These are phyloP conservation scores for Chytriomyces sp. DNA, from an alignment of 192 early-diverging fungal species.

Conservation along the genomic window DNA sequence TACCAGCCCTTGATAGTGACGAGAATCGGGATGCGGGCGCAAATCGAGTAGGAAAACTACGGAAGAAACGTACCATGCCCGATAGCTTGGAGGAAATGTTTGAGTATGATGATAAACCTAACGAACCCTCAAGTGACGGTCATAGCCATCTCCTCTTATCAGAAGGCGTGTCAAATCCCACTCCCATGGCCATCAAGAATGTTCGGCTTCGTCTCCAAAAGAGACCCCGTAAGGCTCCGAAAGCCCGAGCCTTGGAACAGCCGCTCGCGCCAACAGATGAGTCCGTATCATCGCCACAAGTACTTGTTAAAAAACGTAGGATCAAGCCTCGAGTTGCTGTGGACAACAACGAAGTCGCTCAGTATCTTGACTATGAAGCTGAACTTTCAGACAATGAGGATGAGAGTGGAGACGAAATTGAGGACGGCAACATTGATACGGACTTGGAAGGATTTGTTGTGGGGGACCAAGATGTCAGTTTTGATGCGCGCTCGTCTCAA, in stretches of 20 bases:
- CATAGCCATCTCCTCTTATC: constrained; percentile 18
- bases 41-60: not conserved
- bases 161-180: constrained; percentile 2
- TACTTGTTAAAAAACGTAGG: not conserved
- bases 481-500: not conserved
- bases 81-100: constrained; percentile 5
- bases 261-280: not conserved
- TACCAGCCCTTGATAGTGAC: constrained; percentile 3
- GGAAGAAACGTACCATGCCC: constrained; percentile 2
- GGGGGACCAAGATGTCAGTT: constrained; percentile 13
- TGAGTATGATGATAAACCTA: constrained; percentile 10
- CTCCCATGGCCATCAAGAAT: constrained; percentile 19
- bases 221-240: constrained; percentile 24
- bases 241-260: not conserved
- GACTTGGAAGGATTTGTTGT: constrained; percentile 38
- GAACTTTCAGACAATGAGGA: constrained; percentile 24
- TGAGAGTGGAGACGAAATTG: constrained; percentile 22
- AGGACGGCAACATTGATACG: constrained; percentile 22
- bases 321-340: not conserved
- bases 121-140: constrained; percentile 10
- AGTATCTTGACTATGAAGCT: constrained; percentile 50
- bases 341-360: constrained; percentile 29
- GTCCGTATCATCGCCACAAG: not conserved
- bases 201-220: constrained; percentile 25
- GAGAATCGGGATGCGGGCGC: constrained; percentile 4